Evolutionary conservation across 352 stramenopile genomes (phyloP).

Genomic region (Saprolegnia diclina): DNA sequence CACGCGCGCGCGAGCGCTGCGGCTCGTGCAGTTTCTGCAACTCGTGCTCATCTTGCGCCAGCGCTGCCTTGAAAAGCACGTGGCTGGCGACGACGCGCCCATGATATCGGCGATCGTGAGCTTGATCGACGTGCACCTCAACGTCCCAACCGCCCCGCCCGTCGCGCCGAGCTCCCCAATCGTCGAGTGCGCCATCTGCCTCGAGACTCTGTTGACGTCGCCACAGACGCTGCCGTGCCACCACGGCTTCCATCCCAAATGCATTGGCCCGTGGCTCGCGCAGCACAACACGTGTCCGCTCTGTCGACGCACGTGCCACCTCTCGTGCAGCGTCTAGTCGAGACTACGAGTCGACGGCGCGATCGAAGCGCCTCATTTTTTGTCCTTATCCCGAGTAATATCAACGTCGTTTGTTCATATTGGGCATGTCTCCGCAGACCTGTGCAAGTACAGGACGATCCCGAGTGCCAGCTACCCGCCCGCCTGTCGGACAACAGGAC

Average conservation of each 20-base stretch:
- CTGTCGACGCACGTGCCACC: neutral
- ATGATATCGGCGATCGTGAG: neutral
- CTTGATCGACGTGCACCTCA: constrained; percentile 3
- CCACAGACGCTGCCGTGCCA: neutral
- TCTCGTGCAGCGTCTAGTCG: too few relatives aligned
- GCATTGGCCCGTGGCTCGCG: neutral
- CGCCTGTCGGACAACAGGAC: too few relatives aligned
- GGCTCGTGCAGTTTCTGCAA: neutral
- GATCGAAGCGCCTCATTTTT: too few relatives aligned
- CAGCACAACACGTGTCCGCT: constrained; percentile 1
- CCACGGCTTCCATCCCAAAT: neutral
- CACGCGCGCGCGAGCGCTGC: neutral
- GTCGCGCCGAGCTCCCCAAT: neutral
- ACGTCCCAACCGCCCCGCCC: neutral
- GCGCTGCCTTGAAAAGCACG: neutral
- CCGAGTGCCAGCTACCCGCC: too few relatives aligned
- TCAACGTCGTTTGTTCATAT: neutral
- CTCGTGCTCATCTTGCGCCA: neutral
- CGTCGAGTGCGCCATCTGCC: neutral
- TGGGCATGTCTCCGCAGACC: too few relatives aligned
- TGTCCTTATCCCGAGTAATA: neutral
- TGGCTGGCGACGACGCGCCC: neutral
- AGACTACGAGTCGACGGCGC: too few relatives aligned
- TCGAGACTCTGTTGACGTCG: neutral
- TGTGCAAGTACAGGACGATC: too few relatives aligned